Evolutionary conservation across 129 eudicot genomes (phyloP), one percentile per base, ranked within the genome.

Genomic region (Deinandra increscens): DNA sequence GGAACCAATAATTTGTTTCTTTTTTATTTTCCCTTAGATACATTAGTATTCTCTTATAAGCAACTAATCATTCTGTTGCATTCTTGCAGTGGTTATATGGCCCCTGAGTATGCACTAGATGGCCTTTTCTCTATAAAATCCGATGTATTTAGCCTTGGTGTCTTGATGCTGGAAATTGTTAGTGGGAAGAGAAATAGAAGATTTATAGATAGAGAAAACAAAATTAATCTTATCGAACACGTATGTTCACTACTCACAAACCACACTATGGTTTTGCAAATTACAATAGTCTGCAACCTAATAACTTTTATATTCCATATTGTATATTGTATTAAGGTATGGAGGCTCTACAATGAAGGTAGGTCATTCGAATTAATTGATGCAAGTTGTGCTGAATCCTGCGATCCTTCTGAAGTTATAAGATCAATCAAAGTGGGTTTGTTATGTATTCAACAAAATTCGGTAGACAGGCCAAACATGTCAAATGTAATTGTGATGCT

Each of bases 11-110:
- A n/a, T n/a, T n/a, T n/a, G n/a, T n/a, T n/a, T n/a, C n/a, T n/a
- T n/a, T n/a, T n/a, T n/a, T n/a, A n/a, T n/a, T n/a, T n/a, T n/a
- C n/a, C n/a, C n/a, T n/a, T n/a, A n/a, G n/a, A n/a, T n/a, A 48
- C 17, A 39, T 38, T 61, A 44, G 44, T 18, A 26, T 19, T 15
- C 20, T 34, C 39, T 14, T 60, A 17, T n/a, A n/a, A n/a, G n/a
- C n/a, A n/a, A n/a, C n/a, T 41, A 26, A 55, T 0, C 20, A 43
- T 42, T 5, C 3, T 71, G 29, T 0, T 64, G 6, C 9, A 0
- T 65, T n/a, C 10, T 5, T 79, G 51, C 54, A 79, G 83, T 33
- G 83, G 83, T 44, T 78, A 71, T 69, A 78, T 78, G 82, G 37
- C 82, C 12, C 82, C 82, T 0, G 82, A 78, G 82, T 78, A 78